A percentile compares a stretch with the other conserved stretches of the same genome.
These are phyloP conservation scores for Parathielavia appendiculata DNA, from an alignment of 495 filamentous ascomycete genomes.

Conservation along the genomic window DNA sequence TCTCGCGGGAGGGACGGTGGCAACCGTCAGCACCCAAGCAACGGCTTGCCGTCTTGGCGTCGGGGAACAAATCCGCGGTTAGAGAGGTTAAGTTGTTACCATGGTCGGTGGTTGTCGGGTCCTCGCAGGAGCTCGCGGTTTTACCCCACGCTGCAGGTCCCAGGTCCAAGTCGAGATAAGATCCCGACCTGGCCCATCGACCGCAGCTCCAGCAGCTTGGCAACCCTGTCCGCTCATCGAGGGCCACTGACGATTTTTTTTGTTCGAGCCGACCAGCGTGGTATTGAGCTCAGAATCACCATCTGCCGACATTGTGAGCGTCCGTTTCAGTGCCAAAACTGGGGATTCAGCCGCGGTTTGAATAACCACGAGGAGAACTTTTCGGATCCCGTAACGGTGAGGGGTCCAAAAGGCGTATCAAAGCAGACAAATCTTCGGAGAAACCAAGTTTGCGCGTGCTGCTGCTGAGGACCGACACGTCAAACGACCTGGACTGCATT, in stretches of 20 bases:
- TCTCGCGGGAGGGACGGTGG: neutral
- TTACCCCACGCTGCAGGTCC: conserved; percentile 19
- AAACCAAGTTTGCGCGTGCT: no score
- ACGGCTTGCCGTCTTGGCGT: conserved; percentile 11
- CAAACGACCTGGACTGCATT: no score
- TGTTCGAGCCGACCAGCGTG: neutral
- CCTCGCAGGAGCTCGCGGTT: neutral
- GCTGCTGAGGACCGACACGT: no score
- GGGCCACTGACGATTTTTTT: neutral
- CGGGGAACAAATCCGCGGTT: conserved; percentile 3
- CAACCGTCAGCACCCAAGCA: conserved; percentile 9
- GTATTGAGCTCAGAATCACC: conserved; percentile 1
- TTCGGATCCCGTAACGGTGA: neutral
- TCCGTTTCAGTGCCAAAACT: conserved; percentile 7
- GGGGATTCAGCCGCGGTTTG: neutral
- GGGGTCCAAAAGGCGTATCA: neutral
- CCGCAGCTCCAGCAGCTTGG: neutral
- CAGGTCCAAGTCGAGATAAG: neutral
- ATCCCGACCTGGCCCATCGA: neutral
- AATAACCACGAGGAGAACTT: neutral
- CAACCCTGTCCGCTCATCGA: neutral
- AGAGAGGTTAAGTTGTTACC: neutral
- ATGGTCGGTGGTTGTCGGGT: neutral
- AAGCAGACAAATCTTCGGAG: no score
- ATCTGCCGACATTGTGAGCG: conserved; percentile 15